Evolutionary conservation across 805 yeast species (phyloP).

Genomic region (Brettanomyces bruxellensis): DNA sequence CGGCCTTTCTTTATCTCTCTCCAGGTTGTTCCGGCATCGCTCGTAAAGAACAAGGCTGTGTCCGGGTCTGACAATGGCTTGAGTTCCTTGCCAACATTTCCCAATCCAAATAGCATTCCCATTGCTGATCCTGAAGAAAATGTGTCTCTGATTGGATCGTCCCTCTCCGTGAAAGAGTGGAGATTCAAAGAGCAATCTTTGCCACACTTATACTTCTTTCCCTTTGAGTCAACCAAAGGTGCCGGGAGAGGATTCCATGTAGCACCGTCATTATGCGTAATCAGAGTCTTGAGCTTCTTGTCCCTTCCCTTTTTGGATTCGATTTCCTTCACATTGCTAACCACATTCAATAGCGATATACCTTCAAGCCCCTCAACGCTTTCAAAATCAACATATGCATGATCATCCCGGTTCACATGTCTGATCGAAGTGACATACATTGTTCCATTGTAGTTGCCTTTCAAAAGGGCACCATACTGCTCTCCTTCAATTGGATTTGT

Average conservation of each 20-base stretch:
- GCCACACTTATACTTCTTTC: slow-evolving; percentile 41
- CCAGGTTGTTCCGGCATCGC: slow-evolving; percentile 94
- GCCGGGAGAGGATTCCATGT: slow-evolving; percentile 70
- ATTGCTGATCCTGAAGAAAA: slow-evolving; percentile 82
- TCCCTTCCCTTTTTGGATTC: slow-evolving; percentile 8
- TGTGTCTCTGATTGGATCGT: slow-evolving; percentile 67
- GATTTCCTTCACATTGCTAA: slow-evolving; percentile 43
- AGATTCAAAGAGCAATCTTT: slow-evolving; percentile 70
- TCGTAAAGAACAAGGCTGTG: slow-evolving; percentile 64
- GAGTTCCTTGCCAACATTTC: slow-evolving; percentile 71
- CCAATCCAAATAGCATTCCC: slow-evolving; percentile 87
- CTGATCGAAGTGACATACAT: slow-evolving; percentile 61
- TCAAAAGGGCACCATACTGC: slow-evolving; percentile 73
- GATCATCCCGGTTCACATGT: slow-evolving; percentile 62
- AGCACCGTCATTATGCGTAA: slow-evolving; percentile 87
- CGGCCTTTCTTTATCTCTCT: slow-evolving; percentile 64
- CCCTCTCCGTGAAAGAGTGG: slow-evolving; percentile 86
- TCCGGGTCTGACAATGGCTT: slow-evolving; percentile 28
- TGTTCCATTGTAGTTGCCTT: slow-evolving; percentile 89
- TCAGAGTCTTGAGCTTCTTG: slow-evolving; percentile 60
- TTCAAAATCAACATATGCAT: slow-evolving; percentile 86
- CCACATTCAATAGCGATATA: slow-evolving; percentile 64
- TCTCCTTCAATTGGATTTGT: slow-evolving; percentile 38
- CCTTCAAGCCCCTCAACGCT: slow-evolving; percentile 80
- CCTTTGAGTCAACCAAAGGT: slow-evolving; percentile 56